Conservation (phyloP, 2,329 filamentous ascomycete genomes). For the Conoideocrella luteorostrata region DNA sequence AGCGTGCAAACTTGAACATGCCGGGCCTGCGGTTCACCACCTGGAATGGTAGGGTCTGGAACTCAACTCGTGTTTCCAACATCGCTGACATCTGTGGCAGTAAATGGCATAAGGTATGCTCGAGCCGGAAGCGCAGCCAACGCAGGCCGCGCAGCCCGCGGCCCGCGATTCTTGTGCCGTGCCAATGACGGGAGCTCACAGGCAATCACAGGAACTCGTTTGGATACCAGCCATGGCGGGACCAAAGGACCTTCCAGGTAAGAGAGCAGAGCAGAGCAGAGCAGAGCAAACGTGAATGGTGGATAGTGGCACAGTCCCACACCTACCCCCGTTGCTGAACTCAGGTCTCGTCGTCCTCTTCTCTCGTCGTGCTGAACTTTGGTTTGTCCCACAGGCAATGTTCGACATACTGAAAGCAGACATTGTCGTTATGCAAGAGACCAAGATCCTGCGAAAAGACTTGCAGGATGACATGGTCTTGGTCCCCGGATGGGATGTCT, state of each 20-base stretch:
- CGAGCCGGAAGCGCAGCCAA: not conserved
- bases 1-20: constrained; percentile 15
- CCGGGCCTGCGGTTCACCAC: constrained; percentile 79
- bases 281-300: too few species aligned
- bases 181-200: not conserved
- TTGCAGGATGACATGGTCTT: constrained; percentile 93
- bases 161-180: not conserved
- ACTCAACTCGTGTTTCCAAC: too few species aligned
- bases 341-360: too few species aligned
- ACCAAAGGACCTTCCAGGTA: constrained; percentile 63
- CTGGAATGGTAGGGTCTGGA: constrained; percentile 63
- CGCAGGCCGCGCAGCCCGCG: not conserved
- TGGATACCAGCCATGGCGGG: constrained; percentile 76
- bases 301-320: too few species aligned
- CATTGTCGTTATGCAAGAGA: constrained; percentile 91
- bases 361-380: too few species aligned
- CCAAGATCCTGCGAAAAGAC: constrained; percentile 92
- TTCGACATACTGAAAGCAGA: constrained; percentile 90
- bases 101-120: constrained; percentile 68
- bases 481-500: constrained; percentile 91
- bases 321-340: too few species aligned
- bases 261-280: too few species aligned
- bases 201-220: constrained; percentile 61
- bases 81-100: constrained; percentile 32
- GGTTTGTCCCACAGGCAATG: constrained; percentile 68